Evolutionary conservation across 257 asterid genomes (phyloP), one percentile per base, ranked within the genome.

Genomic region (Solanum dulcamara): DNA sequence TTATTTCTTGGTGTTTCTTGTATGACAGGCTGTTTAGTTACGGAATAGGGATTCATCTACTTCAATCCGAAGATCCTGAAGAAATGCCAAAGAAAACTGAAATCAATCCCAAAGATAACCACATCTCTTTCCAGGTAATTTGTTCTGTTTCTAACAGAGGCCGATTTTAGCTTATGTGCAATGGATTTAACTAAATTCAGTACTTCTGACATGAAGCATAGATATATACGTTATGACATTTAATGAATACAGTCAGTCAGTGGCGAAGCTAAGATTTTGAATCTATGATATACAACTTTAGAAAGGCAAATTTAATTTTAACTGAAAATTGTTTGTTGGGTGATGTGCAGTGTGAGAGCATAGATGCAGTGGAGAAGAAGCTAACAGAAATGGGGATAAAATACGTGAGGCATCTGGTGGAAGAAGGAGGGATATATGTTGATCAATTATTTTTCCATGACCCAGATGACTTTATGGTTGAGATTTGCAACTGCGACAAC

Each of bases 391-490:
- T 94, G 97, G 97, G 89, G 46, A 96, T 96, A 26, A 70, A 91
- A 68, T 90, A 88, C 86, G 96, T 87, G 87, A 88, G 92, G 89
- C 97, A 93, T 86, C 89, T 91, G 59, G 99, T 96, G 20, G 99
- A 93, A 67, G 99, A 94, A 88, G 98, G 98, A 1, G 98, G 99
- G 8, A 86, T 95, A 26, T 88, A 93, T 88, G 98, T 96, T 24
- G 98, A 96, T 51, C 99, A 96, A 79, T 82, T 96, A 10, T 96
- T 96, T 88, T 96, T 96, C 90, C 99, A 95, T 83, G 99, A 96
- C 38, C 98, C 99, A 0, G 98, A 95, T 40, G 99, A 97, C 0
- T 96, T 96, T 94, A 96, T 96, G 99, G 91, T 95, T 10, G 99
- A 96, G 84, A 95, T 96, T 64, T 96, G 99, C 91, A 94, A 96